Conservation (phyloP, 23 red algal species). For the Cyanidioschyzon merolae region DNA sequence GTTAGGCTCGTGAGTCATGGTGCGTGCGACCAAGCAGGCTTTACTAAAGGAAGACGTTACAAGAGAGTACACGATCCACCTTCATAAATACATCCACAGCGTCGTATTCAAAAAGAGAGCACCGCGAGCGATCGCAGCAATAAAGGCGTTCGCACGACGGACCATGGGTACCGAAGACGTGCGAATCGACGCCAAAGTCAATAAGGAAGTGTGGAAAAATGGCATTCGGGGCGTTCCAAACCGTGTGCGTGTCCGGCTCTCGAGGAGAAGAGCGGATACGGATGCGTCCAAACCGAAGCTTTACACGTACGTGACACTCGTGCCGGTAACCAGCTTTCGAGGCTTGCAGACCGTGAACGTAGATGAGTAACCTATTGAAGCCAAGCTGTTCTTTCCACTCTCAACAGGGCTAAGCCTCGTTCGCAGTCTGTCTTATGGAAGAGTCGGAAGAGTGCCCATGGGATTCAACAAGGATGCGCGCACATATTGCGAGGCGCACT, state of each 20-base stretch:
- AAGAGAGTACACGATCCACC: conserved; percentile 91
- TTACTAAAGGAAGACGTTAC: conserved; percentile 30
- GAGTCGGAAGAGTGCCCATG: no score
- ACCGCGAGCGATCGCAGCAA: conserved; percentile 74
- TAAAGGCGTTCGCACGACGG: conserved; percentile 70
- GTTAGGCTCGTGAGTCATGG: background rate
- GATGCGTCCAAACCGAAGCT: conserved; percentile 84
- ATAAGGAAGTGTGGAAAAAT: conserved; percentile 93
- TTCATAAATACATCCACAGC: conserved; percentile 66
- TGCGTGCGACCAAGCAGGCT: background rate
- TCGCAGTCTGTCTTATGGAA: no score
- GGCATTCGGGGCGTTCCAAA: conserved; percentile 79
- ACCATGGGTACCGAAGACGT: conserved; percentile 91
- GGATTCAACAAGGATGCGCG: no score
- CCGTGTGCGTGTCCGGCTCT: conserved; percentile 31
- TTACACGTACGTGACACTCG: conserved; percentile 67
- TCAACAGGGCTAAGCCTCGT: no score
- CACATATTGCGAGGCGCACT: no score
- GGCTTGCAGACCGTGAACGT: conserved; percentile 78
- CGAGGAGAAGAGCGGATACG: conserved; percentile 68
- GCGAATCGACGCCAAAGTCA: conserved; percentile 66
- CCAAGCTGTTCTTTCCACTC: no score
- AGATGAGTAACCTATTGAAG: conserved; percentile 70
- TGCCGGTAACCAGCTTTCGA: conserved; percentile 63
- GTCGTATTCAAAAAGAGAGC: conserved; percentile 84